Evolutionary conservation across 257 asterid genomes (phyloP).

Genomic region (Parsonsia alboflavescens): DNA sequence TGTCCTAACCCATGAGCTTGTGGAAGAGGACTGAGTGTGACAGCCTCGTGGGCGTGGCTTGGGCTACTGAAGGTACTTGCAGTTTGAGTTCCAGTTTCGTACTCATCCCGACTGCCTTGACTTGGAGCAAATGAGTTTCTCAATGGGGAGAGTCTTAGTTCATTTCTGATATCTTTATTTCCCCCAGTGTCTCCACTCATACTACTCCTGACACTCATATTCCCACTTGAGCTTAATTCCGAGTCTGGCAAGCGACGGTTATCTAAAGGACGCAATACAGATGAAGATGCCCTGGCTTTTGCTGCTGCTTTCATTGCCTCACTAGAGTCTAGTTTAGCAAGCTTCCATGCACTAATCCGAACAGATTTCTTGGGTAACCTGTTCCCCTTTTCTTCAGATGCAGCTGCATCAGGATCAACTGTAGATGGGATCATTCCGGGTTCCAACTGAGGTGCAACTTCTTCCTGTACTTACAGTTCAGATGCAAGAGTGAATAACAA

Average conservation of each 20-base stretch:
- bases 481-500: conserved; percentile 18
- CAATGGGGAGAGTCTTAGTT: conserved; percentile 39
- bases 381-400: conserved; percentile 43
- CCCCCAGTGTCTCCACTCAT: conserved; percentile 76
- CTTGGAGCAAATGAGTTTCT: conserved; percentile 65
- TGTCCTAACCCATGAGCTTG: conserved; percentile 40
- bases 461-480: conserved; percentile 60
- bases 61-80: conserved; percentile 94
- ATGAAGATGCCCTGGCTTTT: conserved; percentile 94
- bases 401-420: conserved; percentile 81
- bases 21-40: conserved; percentile 86
- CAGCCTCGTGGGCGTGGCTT: conserved; percentile 67
- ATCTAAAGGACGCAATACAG: conserved; percentile 85
- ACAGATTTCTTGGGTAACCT: conserved; percentile 66
- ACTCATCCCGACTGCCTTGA: conserved; percentile 79
- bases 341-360: conserved; percentile 94
- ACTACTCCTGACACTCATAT: conserved; percentile 73
- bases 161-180: conserved; percentile 46
- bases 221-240: conserved; percentile 87
- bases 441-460: conserved; percentile 94
- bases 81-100: conserved; percentile 83
- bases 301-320: conserved; percentile 97
- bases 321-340: conserved; percentile 80
- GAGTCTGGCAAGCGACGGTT: conserved; percentile 56
- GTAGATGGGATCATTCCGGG: conserved; percentile 96